Evolutionary conservation across 1,139 yeast species (phyloP).

Genomic region (Kodamaea derodonti): DNA sequence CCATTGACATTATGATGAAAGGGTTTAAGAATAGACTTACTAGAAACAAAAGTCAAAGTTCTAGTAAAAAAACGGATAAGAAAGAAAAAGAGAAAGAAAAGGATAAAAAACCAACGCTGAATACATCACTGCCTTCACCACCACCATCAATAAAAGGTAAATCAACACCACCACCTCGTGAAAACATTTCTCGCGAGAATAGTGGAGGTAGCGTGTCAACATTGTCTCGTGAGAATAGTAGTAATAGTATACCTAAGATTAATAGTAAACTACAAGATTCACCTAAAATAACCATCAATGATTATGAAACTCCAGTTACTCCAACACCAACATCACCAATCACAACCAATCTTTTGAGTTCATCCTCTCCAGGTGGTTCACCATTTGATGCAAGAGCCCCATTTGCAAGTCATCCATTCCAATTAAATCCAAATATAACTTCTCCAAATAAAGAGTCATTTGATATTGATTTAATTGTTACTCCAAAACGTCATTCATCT

Average conservation of each 20-base stretch:
- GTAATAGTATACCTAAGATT: not conserved
- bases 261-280: constrained; percentile 14
- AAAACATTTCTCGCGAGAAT: constrained; percentile 34
- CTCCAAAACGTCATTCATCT: constrained; percentile 92
- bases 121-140: constrained; percentile 7
- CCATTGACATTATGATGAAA: constrained; percentile 40
- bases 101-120: constrained; percentile 5
- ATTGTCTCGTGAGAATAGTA: not conserved
- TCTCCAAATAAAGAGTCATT: constrained; percentile 43
- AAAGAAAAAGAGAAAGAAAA: constrained; percentile 22
- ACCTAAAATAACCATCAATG: constrained; percentile 29
- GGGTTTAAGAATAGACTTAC: constrained; percentile 50
- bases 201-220: constrained; percentile 20
- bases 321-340: constrained; percentile 34
- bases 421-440: constrained; percentile 37
- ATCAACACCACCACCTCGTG: constrained; percentile 25
- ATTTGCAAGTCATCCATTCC: constrained; percentile 25
- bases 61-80: constrained; percentile 36
- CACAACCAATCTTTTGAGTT: constrained; percentile 1
- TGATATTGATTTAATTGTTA: constrained; percentile 44
- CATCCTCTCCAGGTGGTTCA: constrained; percentile 4
- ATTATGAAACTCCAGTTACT: constrained; percentile 21
- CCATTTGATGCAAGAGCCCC: constrained; percentile 6
- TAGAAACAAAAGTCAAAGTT: constrained; percentile 38
- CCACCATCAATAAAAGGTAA: constrained; percentile 8